Percentiles rank a stretch among this genome's conserved stretches.
Conservation (phyloP, 1,139 yeast genomes). For the Zhuliangozyma parablackwelliae region DNA sequence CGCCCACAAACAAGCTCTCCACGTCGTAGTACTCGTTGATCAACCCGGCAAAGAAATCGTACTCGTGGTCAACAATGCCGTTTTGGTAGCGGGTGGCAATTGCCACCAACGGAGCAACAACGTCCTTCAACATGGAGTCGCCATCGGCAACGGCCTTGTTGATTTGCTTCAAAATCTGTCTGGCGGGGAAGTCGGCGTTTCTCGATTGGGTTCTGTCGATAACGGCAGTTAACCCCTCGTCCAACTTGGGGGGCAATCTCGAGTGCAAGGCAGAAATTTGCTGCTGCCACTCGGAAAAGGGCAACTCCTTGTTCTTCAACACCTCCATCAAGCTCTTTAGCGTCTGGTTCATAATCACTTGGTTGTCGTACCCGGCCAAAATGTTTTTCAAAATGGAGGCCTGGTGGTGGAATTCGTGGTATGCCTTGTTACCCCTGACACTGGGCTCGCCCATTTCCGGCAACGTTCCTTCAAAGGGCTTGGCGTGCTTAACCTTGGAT, state of each 20-base stretch:
- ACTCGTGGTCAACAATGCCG: constrained; percentile 85
- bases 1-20: constrained; percentile 74
- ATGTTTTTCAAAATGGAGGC: constrained; percentile 67
- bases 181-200: constrained; percentile 88
- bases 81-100: constrained; percentile 67
- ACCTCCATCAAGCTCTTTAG: constrained; percentile 67
- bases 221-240: constrained; percentile 57
- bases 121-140: constrained; percentile 44
- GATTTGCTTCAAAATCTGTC: constrained; percentile 62
- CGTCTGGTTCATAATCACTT: constrained; percentile 84
- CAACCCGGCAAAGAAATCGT: constrained; percentile 63
- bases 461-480: constrained; percentile 90
- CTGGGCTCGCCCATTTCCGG: constrained; percentile 85
- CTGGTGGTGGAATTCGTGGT: constrained; percentile 62
- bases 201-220: constrained; percentile 67
- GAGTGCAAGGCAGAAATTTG: constrained; percentile 89
- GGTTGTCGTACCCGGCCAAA: constrained; percentile 89
- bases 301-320: constrained; percentile 75
- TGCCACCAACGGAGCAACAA: constrained; percentile 67
- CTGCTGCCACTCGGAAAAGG: constrained; percentile 87
- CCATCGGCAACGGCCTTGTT: constrained; percentile 51
- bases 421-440: constrained; percentile 79
- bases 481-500: constrained; percentile 92
- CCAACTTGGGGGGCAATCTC: constrained; percentile 76
- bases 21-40: constrained; percentile 69